phyloP scores from a whole-genome alignment of 768 basidiomycete species.

The Mycena venus region DNA sequence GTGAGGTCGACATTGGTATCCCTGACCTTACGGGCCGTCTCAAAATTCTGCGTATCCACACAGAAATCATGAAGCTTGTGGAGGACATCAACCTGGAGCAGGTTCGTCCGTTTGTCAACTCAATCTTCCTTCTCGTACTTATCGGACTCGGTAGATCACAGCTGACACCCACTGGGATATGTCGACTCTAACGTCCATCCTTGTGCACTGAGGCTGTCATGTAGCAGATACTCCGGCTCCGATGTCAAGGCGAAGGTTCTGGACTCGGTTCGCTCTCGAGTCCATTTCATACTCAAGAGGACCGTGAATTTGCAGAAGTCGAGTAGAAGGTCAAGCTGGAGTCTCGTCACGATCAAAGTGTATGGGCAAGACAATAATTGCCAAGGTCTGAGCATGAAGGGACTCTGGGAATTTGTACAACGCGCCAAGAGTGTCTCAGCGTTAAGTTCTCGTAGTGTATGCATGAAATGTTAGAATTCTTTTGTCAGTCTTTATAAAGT shows the following conservation, averaged over 20 bases:
- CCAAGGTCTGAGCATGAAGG: too few relatives aligned
- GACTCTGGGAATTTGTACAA: too few relatives aligned
- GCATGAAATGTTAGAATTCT: too few relatives aligned
- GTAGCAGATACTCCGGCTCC: constrained; percentile 97
- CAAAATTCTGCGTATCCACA: constrained; percentile 98
- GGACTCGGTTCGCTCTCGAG: constrained; percentile 84
- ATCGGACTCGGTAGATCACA: constrained; percentile 75
- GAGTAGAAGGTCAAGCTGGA: too few relatives aligned
- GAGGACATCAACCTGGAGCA: constrained; percentile 99
- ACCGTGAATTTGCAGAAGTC: too few relatives aligned
- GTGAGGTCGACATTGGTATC: constrained; percentile 98
- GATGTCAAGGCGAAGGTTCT: constrained; percentile 99
- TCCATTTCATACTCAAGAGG: constrained; percentile 50
- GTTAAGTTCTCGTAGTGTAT: too few relatives aligned
- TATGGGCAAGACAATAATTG: too few relatives aligned
- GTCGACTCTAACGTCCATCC: constrained; percentile 97
- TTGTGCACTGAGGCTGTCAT: constrained; percentile 99
- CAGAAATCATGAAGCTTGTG: constrained; percentile 99
- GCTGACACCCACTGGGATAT: constrained; percentile 99
- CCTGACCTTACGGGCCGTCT: constrained; percentile 99
- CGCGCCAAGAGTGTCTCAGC: too few relatives aligned
- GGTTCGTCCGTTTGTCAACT: constrained; percentile 51
- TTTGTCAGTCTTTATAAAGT: too few relatives aligned
- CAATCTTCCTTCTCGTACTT: neutral
- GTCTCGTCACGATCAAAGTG: too few relatives aligned